Base-by-base conservation (phyloP, 2,329 filamentous ascomycete genomes). In the Neoarthrinium moseri region DNA sequence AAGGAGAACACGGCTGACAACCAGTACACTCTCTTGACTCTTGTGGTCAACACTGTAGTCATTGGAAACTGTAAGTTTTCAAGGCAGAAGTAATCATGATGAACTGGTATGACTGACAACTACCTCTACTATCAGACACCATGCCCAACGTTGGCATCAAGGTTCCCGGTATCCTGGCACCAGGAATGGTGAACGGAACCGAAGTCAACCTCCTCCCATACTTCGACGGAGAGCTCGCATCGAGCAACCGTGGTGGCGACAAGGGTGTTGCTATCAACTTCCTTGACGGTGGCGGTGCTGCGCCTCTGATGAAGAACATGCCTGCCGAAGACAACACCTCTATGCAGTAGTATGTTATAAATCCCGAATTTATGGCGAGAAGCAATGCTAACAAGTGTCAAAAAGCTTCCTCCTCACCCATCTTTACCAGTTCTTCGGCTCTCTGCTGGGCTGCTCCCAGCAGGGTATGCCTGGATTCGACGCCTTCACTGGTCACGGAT, bases 31-130 rank as follows among this genome's bases (percentile, higher is more conserved):
- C 66, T 84, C 3, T 55, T 84, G 55, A 80, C 74, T 2, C 65
- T 79, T 2, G 61, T 84, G 4, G 79, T 84, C 55, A 84, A 84
- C 63, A 83, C 79, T 6, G 81, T 75, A 17, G 78, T 84, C 50
- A 80, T 83, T 53, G 81, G 81, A n/a, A 82, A 81, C 62, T 81
- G 73, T 75, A 58, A 53, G 69, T 49, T 2, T 8, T 40, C 33
- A 8, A 47, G 15, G 8, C 18, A 10, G 33, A 11, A 15, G 17
- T n/a, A 21, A 12, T 18, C 23, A 1, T 11, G 18, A 32, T 18
- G 6, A 4, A n/a, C 17, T 6, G 3, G 34, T 7, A 24, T 38
- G 35, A 38, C 11, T 38, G 15, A 29, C 18, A 33, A n/a, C 17
- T 33, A 6, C 4, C 41, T 42, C 6, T 15, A 22, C 24, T 13